phyloP scores from a whole-genome alignment of 2,329 filamentous ascomycete species.

The Pseudocercospora pini-densiflorae region DNA sequence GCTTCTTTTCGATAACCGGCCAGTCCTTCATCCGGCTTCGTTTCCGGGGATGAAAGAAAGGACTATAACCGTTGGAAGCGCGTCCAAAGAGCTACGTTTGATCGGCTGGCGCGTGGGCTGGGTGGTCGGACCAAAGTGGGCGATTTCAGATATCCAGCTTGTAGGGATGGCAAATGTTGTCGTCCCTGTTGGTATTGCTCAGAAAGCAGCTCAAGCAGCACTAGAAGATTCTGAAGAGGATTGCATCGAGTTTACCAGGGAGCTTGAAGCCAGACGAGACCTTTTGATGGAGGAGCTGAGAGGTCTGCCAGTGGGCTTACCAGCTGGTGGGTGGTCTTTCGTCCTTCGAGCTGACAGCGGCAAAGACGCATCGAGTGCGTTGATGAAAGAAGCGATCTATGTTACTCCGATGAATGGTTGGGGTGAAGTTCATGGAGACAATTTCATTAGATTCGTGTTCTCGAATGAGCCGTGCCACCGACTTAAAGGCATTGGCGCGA shows the following conservation, averaged over 20 bases:
- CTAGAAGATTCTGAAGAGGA: constrained; percentile 21
- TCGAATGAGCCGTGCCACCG: constrained; percentile 19
- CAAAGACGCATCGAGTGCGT: constrained; percentile 6
- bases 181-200: no score
- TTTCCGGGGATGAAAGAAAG: no score
- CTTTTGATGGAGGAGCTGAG: constrained; percentile 17
- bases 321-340: constrained; percentile 19
- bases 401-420: constrained; percentile 16
- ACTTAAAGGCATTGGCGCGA: constrained; percentile 16
- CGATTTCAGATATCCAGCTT: no score
- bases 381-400: constrained; percentile 18
- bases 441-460: constrained; percentile 16
- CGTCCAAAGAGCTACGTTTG: no score
- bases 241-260: constrained; percentile 7
- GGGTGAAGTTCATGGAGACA: constrained; percentile 10
- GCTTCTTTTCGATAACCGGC: no score
- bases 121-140: no score
- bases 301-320: constrained; percentile 15
- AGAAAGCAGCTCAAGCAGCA: constrained; percentile 10
- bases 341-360: constrained; percentile 11
- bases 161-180: no score
- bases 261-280: constrained; percentile 17
- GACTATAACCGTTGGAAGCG: no score
- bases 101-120: no score
- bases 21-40: no score